A percentile compares a stretch with the other conserved stretches of the same genome.
Evolutionary conservation across 768 basidiomycete genomes (phyloP).

Genomic region (Phallus indusiatus): DNA sequence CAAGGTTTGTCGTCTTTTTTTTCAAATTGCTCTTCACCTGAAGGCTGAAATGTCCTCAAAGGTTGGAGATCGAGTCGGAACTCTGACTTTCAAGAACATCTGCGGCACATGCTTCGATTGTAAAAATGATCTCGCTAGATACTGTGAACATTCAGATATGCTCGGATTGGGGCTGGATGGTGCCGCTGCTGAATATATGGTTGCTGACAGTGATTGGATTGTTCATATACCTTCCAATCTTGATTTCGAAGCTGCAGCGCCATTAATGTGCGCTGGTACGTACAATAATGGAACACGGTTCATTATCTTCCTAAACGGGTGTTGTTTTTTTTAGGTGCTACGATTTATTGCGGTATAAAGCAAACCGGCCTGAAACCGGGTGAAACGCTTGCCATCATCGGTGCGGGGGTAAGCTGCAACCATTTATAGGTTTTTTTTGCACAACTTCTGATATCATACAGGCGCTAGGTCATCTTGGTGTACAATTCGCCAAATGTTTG

Average conservation of each 20-base stretch:
- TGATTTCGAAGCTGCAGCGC: conserved; percentile 1
- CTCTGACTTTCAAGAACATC: neutral
- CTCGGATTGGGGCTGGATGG: neutral
- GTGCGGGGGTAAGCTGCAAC: neutral
- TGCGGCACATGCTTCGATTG: conserved; percentile 4
- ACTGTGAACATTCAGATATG: neutral
- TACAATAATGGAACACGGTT: neutral
- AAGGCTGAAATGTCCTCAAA: neutral
- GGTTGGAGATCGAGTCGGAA: conserved; percentile 2
- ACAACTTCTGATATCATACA: neutral
- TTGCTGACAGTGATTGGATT: neutral
- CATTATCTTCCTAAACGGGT: too few relatives aligned
- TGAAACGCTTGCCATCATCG: conserved; percentile 2
- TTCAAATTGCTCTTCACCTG: neutral
- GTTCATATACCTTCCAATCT: neutral
- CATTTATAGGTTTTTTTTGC: neutral
- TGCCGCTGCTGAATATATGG: conserved; percentile 4
- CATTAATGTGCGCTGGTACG: conserved; percentile 7
- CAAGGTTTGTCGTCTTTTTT: neutral
- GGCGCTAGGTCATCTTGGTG: conserved; percentile 3
- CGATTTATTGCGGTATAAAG: neutral
- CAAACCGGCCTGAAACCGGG: neutral
- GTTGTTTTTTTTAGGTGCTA: neutral
- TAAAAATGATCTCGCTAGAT: neutral
- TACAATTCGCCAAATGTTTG: conserved; percentile 5